Percentiles rank a stretch among this genome's conserved stretches.
These are phyloP conservation scores for Amauroascus verrucosus DNA, from an alignment of 2,329 filamentous ascomycete species.

Conservation along the genomic window DNA sequence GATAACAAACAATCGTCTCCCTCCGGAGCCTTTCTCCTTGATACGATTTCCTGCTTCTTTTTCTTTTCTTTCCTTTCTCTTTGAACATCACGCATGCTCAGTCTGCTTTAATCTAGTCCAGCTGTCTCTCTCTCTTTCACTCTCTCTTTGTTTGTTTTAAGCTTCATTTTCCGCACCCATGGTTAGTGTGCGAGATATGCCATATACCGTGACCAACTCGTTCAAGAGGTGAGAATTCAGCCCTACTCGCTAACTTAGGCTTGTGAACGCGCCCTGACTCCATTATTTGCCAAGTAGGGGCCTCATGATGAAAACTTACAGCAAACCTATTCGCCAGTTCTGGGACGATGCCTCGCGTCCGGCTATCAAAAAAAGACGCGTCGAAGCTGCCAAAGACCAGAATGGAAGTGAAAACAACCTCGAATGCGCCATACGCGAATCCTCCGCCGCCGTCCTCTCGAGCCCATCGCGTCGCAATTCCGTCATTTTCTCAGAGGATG, in stretches of 20 bases:
- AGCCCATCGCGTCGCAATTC: constrained; percentile 41
- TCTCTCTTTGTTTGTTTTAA: no score
- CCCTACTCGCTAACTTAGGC: constrained; percentile 8
- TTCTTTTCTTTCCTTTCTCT: no score
- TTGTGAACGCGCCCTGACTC: constrained; percentile 14
- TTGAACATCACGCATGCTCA: no score
- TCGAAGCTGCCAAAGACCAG: constrained; percentile 23
- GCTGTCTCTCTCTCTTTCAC: not conserved
- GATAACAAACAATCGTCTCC: no score
- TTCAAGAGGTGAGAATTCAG: constrained; percentile 36
- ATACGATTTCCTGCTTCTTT: no score
- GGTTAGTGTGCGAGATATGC: constrained; percentile 31
- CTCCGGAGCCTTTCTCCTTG: no score
- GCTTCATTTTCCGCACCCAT: constrained; percentile 14
- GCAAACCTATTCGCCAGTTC: constrained; percentile 39
- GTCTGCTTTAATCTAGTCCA: not conserved
- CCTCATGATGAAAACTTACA: constrained; percentile 42
- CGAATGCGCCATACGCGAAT: constrained; percentile 40
- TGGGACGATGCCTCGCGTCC: constrained; percentile 37
- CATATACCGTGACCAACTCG: constrained; percentile 43
- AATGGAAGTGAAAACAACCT: constrained; percentile 38
- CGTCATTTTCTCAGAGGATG: constrained; percentile 34
- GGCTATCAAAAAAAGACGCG: constrained; percentile 37
- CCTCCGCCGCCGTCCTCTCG: constrained; percentile 36
- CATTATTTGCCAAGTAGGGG: constrained; percentile 27